Evolutionary conservation across 1,284 basidiomycete species (phyloP), one percentile per base, ranked within the genome.

Genomic region (Pisolithus thermaeus): DNA sequence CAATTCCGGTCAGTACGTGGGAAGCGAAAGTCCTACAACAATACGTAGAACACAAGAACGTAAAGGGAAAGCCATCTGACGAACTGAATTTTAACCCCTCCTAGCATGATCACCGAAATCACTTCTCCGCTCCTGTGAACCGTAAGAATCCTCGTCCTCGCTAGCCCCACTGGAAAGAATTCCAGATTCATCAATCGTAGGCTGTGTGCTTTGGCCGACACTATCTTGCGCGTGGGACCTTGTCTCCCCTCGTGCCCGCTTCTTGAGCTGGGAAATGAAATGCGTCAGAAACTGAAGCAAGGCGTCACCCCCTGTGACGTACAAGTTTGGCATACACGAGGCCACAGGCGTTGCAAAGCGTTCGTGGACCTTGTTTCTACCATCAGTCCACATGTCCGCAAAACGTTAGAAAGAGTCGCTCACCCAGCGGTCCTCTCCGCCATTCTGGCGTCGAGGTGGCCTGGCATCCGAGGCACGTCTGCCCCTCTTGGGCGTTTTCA

Each of bases 371-470:
- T 80, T 56, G 52, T 50, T 57, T 52, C 49, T 52, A 58, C 51
- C 47, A 51, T 55, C 53, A 68, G 47, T 39, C 49, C 52, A 56
- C 56, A 59, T 51, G 53, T 54, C 60, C 60, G 53, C 48, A 52
- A 60, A 56, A 65, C 65, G 63, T 58, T 23, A 55, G 63, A 52
- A 42, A 43, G 20, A 30, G 12, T 22, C 39, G 70, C 76, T 65
- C 62, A 89, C 87, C 87, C 70, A 90, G 68, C 14, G 87, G 87
- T 1, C 87, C 87, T 58, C 87, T 70, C 51, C 87, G 74, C 87
- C 88, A 90, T 72, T 90, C 87, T 5, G 87, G 87, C 52, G 88
- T 90, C 50, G 87, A 83, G n/a, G 87, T 90, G 53, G 87, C 87
- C 59, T 73, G 77, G 69, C 87, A 90, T 28, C 86, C 88, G 30